phyloP scores from a whole-genome alignment of 768 basidiomycete genomes.

The Leccinellum luteum region DNA sequence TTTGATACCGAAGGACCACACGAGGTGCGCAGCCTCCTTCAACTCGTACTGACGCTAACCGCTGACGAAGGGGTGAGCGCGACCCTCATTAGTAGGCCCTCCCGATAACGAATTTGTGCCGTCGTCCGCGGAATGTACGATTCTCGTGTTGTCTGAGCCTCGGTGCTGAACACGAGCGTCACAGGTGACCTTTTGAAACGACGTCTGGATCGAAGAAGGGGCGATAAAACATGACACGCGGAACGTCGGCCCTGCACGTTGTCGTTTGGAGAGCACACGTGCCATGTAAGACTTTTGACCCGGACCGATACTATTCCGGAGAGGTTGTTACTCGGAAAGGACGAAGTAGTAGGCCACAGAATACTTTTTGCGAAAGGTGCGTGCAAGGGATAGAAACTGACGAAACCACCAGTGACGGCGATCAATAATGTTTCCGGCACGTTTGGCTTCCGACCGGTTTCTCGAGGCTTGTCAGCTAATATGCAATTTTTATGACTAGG shows the following conservation, averaged over 20 bases:
- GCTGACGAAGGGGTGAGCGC: not conserved
- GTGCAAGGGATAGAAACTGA: not conserved
- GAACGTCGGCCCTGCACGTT: not conserved
- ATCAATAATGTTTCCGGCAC: not conserved
- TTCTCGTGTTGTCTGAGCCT: not conserved
- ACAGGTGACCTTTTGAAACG: not conserved
- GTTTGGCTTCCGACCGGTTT: not conserved
- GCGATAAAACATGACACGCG: not conserved
- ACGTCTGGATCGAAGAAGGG: not conserved
- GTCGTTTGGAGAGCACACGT: conserved; percentile 13
- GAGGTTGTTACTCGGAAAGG: conserved; percentile 11
- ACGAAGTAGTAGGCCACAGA: not conserved
- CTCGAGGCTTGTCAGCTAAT: not conserved
- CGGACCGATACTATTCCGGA: not conserved
- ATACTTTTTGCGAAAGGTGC: conserved; percentile 6
- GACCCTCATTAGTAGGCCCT: not conserved
- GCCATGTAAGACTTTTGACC: conserved; percentile 4
- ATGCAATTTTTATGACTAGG: not conserved
- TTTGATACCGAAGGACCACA: not conserved
- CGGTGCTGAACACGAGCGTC: not conserved
- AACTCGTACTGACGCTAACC: not conserved
- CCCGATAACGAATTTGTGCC: not conserved
- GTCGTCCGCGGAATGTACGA: not conserved
- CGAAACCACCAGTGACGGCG: not conserved
- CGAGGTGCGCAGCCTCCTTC: not conserved